phyloP scores from a whole-genome alignment of 1,139 yeast species.

The Suhomyces kunorum region DNA sequence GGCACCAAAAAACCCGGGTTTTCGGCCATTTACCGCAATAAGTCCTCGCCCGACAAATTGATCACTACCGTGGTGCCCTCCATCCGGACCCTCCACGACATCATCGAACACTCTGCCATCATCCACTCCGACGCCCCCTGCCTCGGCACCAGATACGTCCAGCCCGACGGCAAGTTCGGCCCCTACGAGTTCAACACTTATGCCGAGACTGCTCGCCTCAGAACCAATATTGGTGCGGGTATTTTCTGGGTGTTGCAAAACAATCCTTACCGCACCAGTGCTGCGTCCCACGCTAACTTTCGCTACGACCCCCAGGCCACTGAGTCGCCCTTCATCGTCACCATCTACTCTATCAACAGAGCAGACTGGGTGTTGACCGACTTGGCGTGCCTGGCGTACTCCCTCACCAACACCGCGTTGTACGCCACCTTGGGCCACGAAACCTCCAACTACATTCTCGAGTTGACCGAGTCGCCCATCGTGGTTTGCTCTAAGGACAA shows the following conservation, averaged over 20 bases:
- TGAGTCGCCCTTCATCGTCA: slow-evolving; percentile 46
- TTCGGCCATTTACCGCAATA: slow-evolving; percentile 57
- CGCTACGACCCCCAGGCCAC: slow-evolving; percentile 25
- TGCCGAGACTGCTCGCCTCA: slow-evolving; percentile 40
- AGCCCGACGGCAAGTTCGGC: slow-evolving; percentile 42
- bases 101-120: slow-evolving; percentile 45
- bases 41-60: slow-evolving; percentile 37
- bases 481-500: slow-evolving; percentile 52
- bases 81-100: slow-evolving; percentile 50
- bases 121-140: slow-evolving; percentile 41
- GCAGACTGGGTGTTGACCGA: slow-evolving; percentile 65
- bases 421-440: slow-evolving; percentile 66
- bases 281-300: slow-evolving; percentile 30
- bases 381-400: slow-evolving; percentile 54
- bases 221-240: slow-evolving; percentile 63
- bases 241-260: slow-evolving; percentile 52
- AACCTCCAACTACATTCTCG: slow-evolving; percentile 58
- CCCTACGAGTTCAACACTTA: slow-evolving; percentile 54
- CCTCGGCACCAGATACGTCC: slow-evolving; percentile 51
- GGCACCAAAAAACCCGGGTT: slow-evolving; percentile 49
- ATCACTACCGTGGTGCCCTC: slow-evolving; percentile 49
- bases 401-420: slow-evolving; percentile 57
- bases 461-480: slow-evolving; percentile 57
- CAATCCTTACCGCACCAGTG: slow-evolving; percentile 39
- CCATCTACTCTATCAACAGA: slow-evolving; percentile 56